Evolutionary conservation across 2,329 filamentous ascomycete species (phyloP), one percentile per base, ranked within the genome.

Genomic region (Myotisia sp.): DNA sequence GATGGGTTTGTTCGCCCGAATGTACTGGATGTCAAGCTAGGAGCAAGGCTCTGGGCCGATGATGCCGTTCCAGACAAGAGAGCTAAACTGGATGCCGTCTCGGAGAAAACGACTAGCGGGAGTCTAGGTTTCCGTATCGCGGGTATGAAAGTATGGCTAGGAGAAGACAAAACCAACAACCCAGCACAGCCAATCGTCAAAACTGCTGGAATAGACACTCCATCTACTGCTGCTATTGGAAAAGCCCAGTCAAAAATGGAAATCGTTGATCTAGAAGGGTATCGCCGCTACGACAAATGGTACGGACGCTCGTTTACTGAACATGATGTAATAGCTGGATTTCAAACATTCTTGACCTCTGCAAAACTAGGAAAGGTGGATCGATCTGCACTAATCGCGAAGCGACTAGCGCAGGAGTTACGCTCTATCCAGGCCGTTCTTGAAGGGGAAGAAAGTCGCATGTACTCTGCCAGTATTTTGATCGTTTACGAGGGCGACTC

Each of bases 11-110:
- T 71, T 48, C 71, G 73, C 38, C 84, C 90, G 5, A 95, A 93
- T 47, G 84, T 98, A 5, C 64, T 98, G 38, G 90, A 98, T 52
- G 72, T 92, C 44, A 98, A 98, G 62, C 72, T 98, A 13, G 90
- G 90, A 27, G 70, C 76, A 32, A 71, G 82, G 20, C 62, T 98
- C 4, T 95, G 85, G 79, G 87, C 82, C 9, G 82, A 92, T 23
- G 64, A 65, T 41, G 70, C 75, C 3, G 64, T 65, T 16, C 56
- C 62, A 1, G 64, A 68, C 19, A 79, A 79, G 52, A 60, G 71
- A 10, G 63, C 56, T 16, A 63, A 70, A 33, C 55, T 79, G 16
- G 74, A 78, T 47, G 64, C 67, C 24, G 70, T 77, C 12, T 62
- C 70, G 3, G 56, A 62, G 10, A 62, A 68, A 42, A 76, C 73